phyloP scores from a whole-genome alignment of 108 stramenopile genomes.

The Fragilariopsis cylindrus region DNA sequence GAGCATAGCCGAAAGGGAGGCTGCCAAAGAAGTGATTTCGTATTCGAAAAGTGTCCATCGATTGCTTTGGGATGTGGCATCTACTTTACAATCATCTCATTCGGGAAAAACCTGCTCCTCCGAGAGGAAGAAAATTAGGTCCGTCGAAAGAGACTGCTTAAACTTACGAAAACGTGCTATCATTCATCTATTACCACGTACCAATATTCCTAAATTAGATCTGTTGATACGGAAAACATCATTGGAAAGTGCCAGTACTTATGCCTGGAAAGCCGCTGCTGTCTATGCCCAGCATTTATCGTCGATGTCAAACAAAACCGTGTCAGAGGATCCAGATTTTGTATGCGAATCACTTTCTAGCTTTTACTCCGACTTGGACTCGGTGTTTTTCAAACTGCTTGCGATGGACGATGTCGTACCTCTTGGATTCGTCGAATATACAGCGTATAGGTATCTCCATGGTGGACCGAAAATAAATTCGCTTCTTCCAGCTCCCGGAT shows the following conservation, averaged over 20 bases:
- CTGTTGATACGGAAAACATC: background rate
- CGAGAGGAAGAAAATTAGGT: background rate
- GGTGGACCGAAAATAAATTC: background rate
- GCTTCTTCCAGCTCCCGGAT: background rate
- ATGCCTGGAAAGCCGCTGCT: conserved; percentile 45
- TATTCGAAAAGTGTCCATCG: conserved; percentile 32
- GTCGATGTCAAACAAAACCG: background rate
- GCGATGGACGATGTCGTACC: conserved; percentile 1
- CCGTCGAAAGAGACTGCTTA: conserved; percentile 19
- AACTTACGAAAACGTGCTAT: conserved; percentile 39
- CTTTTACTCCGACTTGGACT: background rate
- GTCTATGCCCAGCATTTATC: conserved; percentile 22
- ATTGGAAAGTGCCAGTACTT: conserved; percentile 30
- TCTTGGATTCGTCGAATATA: conserved; percentile 33
- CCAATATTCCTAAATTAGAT: background rate
- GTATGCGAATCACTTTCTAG: background rate
- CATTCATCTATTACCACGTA: conserved; percentile 20
- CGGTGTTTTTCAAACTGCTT: background rate
- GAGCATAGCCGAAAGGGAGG: background rate
- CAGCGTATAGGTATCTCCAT: conserved; percentile 28
- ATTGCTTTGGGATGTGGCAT: conserved; percentile 37
- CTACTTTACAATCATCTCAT: conserved; percentile 1
- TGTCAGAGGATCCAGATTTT: background rate
- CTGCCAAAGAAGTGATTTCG: conserved; percentile 24
- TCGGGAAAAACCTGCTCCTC: background rate